Percentiles rank a stretch among this genome's conserved stretches.
Conservation (phyloP, 495 filamentous ascomycete species). For the Podospora comata region DNA sequence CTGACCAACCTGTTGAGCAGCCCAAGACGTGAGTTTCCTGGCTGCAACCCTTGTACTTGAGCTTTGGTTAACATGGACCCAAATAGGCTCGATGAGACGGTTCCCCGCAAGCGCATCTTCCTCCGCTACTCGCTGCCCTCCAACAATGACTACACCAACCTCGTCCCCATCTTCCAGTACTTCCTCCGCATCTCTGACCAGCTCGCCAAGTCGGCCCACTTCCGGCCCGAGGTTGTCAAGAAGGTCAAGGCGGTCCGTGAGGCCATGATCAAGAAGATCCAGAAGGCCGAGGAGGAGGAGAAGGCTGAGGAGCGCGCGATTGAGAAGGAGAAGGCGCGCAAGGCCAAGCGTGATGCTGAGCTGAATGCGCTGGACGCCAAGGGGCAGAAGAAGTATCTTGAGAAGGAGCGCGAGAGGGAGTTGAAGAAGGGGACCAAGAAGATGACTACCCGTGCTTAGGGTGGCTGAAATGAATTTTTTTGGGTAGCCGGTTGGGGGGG, state of each 20-base stretch:
- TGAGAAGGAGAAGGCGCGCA: conserved; percentile 80
- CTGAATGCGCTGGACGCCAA: conserved; percentile 83
- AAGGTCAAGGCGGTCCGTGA: conserved; percentile 79
- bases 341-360: conserved; percentile 83
- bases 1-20: conserved; percentile 87
- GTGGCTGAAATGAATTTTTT: neutral
- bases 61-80: neutral
- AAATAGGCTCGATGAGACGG: conserved; percentile 75
- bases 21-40: conserved; percentile 67
- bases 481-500: neutral
- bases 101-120: conserved; percentile 80
- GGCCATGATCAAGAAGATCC: conserved; percentile 74
- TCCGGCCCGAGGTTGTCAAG: conserved; percentile 83
- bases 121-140: conserved; percentile 71
- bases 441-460: conserved; percentile 39
- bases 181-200: conserved; percentile 82
- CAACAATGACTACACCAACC: conserved; percentile 58
- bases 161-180: conserved; percentile 72
- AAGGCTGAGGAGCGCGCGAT: conserved; percentile 83
- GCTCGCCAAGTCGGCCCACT: conserved; percentile 72
- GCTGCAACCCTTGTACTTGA: neutral
- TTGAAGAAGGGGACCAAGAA: conserved; percentile 70
- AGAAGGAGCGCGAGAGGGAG: conserved; percentile 84
- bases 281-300: conserved; percentile 81
- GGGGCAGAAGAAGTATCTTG: conserved; percentile 92